Evolutionary conservation across 208 protist species (phyloP).

Genomic region (Spongospora subterranea): DNA sequence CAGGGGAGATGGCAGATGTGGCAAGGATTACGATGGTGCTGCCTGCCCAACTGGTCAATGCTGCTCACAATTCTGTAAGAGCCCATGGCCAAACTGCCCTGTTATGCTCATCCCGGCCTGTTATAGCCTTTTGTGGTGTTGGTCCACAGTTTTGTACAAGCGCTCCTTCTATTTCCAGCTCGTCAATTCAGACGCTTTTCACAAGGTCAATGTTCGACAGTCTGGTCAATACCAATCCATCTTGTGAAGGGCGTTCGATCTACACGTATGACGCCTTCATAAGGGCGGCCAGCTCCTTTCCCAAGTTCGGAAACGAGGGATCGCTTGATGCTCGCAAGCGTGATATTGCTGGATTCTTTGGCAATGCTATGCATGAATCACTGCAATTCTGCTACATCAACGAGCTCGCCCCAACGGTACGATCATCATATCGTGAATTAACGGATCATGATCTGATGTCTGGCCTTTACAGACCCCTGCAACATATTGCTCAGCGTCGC

Average conservation of each 20-base stretch:
- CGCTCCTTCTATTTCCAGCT: neutral
- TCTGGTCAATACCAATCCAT: neutral
- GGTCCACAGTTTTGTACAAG: neutral
- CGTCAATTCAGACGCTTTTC: neutral
- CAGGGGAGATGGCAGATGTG: slow-evolving; percentile 6
- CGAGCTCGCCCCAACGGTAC: neutral
- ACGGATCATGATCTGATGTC: neutral
- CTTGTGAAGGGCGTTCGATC: neutral
- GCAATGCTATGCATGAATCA: slow-evolving; percentile 11
- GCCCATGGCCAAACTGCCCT: neutral
- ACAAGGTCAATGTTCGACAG: neutral
- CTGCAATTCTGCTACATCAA: slow-evolving; percentile 10
- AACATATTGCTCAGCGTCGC: neutral
- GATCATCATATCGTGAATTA: neutral
- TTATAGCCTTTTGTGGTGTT: slow-evolving; percentile 22
- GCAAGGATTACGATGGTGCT: neutral
- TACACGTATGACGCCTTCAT: slow-evolving; percentile 29
- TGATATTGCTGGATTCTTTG: slow-evolving; percentile 48
- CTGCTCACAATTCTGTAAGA: slow-evolving; percentile 11
- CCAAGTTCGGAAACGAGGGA: slow-evolving; percentile 2
- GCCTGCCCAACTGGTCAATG: neutral
- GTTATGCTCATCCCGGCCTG: neutral
- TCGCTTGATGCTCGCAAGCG: neutral
- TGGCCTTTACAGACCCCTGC: neutral
- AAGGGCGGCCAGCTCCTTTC: neutral